phyloP scores from a whole-genome alignment of 768 basidiomycete genomes.

The Boletellus sp. region DNA sequence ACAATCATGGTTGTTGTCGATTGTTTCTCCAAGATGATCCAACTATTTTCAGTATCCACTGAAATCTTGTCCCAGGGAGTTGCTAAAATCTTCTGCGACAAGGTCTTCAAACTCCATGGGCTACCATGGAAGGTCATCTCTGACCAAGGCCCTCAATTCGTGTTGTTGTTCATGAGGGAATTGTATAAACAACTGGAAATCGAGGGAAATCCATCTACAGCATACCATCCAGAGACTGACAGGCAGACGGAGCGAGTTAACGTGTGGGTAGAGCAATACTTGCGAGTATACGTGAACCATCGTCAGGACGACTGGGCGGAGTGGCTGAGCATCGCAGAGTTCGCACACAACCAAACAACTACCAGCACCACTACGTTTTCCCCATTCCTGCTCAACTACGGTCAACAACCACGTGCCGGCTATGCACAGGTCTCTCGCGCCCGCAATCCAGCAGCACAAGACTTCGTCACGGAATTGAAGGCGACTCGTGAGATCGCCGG shows the following conservation, averaged over 20 bases:
- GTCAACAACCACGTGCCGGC: background rate
- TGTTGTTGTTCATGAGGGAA: background rate
- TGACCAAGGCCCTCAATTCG: background rate
- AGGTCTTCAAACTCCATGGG: background rate
- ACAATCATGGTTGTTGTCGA: background rate
- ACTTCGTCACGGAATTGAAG: background rate
- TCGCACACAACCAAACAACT: background rate
- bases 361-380: constrained; percentile 11
- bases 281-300: no score
- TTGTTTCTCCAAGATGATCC: background rate
- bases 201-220: background rate
- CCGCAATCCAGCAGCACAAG: background rate
- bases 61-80: background rate
- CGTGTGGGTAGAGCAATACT: no score
- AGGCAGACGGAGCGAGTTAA: no score
- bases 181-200: background rate
- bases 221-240: no score
- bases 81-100: background rate
- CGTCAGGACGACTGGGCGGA: no score
- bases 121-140: background rate
- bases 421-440: no score
- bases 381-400: constrained; percentile 28
- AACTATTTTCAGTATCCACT: accelerated
- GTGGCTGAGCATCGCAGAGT: no score
- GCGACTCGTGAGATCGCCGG: background rate